Evolutionary conservation across 331 rosid genomes (phyloP), one percentile per base, ranked within the genome.

Genomic region (Malus hybrid): DNA sequence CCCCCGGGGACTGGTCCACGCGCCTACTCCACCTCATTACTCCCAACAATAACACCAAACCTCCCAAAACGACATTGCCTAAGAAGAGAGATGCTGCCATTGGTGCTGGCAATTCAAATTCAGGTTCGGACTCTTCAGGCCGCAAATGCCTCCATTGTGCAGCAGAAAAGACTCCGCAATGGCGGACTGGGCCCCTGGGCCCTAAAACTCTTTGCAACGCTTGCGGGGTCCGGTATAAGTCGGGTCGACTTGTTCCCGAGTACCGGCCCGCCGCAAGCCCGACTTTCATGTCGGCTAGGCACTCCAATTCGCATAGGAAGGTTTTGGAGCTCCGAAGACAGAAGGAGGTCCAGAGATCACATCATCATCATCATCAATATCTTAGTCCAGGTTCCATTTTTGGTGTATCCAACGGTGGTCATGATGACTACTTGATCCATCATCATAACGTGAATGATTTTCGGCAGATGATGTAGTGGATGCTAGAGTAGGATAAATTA

Each of bases 181-280:
- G 98, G 99, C 76, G 99, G 24, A 95, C 99, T 0, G 99, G 99
- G 39, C 99, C 99, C 0, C 82, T 89, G 99, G 99, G 99, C 7
- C 97, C 99, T 14, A 95, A 95, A 73, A 95, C 99, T 0, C 86
- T 95, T 1, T 94, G 99, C 61, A 94, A 94, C 27, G 99, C 99
- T 0, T 94, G 99, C 0, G 99, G 99, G 1, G 99, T 95, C 31
- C 86, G 99, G 32, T 95, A 77, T 63, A 95, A 95, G 76, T 92
- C 98, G 22, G 99, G 99, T 2, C 82, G 99, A 52, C 73, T 95
- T 10, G 97, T 95, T 56, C 85, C 99, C 18, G 99, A 95, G 75
- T 95, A 95, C 75, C 85, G 99, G 1, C 99, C 99, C 4, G 98
- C 97, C 2, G 90, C 99, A 73, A 95, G 99, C 65, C 99, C 99